phyloP scores from a whole-genome alignment of 2,329 filamentous ascomycete species.

The Colletotrichum sp. region DNA sequence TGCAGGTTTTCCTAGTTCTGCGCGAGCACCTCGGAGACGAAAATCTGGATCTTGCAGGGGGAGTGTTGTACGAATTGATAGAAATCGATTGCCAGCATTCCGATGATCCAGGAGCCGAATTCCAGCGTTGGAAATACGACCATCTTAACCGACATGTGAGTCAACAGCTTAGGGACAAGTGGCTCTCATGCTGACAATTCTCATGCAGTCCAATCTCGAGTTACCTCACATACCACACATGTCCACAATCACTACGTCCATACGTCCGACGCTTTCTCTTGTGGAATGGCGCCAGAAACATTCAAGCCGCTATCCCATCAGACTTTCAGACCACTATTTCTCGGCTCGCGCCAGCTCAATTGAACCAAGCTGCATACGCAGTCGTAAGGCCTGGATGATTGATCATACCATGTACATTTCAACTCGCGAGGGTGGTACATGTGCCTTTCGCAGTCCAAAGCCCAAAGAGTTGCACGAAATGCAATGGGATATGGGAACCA shows the following conservation, averaged over 20 bases:
- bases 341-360: slow-evolving; percentile 26
- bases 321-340: slow-evolving; percentile 42
- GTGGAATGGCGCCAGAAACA: slow-evolving; percentile 41
- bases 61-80: slow-evolving; percentile 52
- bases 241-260: slow-evolving; percentile 46
- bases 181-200: neutral
- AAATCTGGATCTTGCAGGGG: slow-evolving; percentile 46
- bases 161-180: neutral
- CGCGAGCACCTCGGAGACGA: slow-evolving; percentile 50
- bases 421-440: slow-evolving; percentile 40
- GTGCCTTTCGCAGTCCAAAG: slow-evolving; percentile 39
- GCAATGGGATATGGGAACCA: slow-evolving; percentile 40
- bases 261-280: slow-evolving; percentile 43
- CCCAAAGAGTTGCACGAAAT: slow-evolving; percentile 45
- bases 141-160: slow-evolving; percentile 49
- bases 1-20: slow-evolving; percentile 46
- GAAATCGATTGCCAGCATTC: slow-evolving; percentile 49
- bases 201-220: slow-evolving; percentile 42
- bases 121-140: slow-evolving; percentile 50
- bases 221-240: slow-evolving; percentile 53
- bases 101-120: slow-evolving; percentile 49
- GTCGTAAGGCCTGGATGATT: slow-evolving; percentile 46
- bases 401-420: slow-evolving; percentile 48
- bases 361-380: slow-evolving; percentile 40
- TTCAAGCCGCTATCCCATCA: slow-evolving; percentile 41